Conservation (phyloP, 345 rosid species). For the Ceriops tagal region DNA sequence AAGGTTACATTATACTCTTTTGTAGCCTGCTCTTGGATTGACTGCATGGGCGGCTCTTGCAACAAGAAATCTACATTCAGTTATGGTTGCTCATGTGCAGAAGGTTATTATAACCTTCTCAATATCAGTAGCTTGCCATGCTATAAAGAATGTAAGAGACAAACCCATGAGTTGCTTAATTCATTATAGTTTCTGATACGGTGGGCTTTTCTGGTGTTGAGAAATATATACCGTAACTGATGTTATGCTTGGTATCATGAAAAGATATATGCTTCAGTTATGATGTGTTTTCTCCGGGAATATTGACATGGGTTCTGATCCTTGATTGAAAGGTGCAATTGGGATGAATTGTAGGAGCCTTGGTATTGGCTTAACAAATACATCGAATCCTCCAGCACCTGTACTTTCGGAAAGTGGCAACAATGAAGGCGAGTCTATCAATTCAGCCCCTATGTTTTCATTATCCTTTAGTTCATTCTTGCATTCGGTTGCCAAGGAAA, state of each 20-base stretch:
- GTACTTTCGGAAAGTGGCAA: conserved; percentile 30
- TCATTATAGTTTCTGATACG: background rate
- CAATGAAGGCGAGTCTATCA: conserved; percentile 40
- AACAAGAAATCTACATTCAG: conserved; percentile 42
- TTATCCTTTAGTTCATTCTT: no score
- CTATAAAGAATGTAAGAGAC: conserved; percentile 53
- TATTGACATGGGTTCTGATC: background rate
- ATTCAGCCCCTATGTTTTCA: background rate
- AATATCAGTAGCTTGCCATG: conserved; percentile 67
- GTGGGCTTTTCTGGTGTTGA: no score
- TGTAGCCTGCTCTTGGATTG: conserved; percentile 64
- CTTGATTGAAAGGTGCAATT: conserved; percentile 53
- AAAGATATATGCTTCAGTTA: no score
- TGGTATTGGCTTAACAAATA: conserved; percentile 43
- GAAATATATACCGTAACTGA: no score
- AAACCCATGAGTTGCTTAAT: background rate
- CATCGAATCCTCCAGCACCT: conserved; percentile 39
- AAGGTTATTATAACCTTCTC: conserved; percentile 67
- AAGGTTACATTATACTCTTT: background rate
- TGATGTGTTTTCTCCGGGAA: background rate
- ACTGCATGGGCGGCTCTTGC: conserved; percentile 80
- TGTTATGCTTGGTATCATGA: no score
- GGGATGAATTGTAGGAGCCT: conserved; percentile 69
- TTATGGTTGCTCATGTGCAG: conserved; percentile 53
- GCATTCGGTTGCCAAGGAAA: no score